Base-by-base conservation (phyloP, 495 filamentous ascomycete species). In the Penicillium pulvis region DNA sequence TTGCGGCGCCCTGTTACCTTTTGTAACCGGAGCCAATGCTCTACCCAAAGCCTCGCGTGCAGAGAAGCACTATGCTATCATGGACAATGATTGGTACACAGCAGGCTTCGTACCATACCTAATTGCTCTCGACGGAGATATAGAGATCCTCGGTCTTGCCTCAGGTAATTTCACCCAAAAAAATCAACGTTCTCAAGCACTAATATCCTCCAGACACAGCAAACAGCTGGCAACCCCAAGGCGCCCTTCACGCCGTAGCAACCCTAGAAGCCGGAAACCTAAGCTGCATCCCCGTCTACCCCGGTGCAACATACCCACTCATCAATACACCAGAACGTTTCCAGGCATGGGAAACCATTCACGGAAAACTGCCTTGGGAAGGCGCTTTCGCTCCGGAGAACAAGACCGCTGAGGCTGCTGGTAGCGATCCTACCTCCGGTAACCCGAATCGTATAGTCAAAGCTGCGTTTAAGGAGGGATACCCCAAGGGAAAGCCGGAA, bases 61-160 rank as follows among this genome's bases (percentile, higher is more conserved):
- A 23, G 52, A 68, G 19, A 64, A 64, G 53, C 61, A 60, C 42
- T 66, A 68, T 57, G 67, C 61, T 24, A 70, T 74, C 48, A 50
- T 72, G 51, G 73, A 75, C 52, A 74, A 74, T 51, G 71, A 76
- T 61, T 76, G 69, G 69, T 61, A 63, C 51, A 61, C 70, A 16
- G 66, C 67, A 6, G 65, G 56, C 16, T 71, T 73, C 39, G 67
- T 74, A 4, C 63, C 69, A 17, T 72, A 71, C 51, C 51, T 72
- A 6, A 31, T 75, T 19, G 70, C 73, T 17, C 55, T 71, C 5
- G 65, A 71, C 33, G 62, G 64, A 23, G 61, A 62, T 48, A 56
- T 71, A 20, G 57, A 74, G 42, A 56, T 72, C 26, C 59, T 76
- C 4, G 70, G 60, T 9, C 52, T 76, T 5, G 68, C 59, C 7